A percentile compares a stretch with the other conserved stretches of the same genome.
phyloP scores from a whole-genome alignment of 2,329 filamentous ascomycete genomes.

The Fusarium sp. region DNA sequence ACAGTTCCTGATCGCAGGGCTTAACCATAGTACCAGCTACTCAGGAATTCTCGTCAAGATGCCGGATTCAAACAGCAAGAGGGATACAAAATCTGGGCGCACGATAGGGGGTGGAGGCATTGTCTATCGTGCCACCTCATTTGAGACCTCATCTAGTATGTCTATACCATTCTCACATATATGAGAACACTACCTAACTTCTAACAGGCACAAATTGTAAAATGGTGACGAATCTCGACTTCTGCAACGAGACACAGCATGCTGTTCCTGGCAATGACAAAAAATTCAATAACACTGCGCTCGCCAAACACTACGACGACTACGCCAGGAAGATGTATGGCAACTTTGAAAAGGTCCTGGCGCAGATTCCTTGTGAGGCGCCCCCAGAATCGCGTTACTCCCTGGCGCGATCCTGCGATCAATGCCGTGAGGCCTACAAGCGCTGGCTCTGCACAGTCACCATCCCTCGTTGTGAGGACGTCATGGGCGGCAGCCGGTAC shows the following conservation, averaged over 20 bases:
- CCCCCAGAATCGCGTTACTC: constrained; percentile 83
- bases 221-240: constrained; percentile 87
- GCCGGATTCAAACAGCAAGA: constrained; percentile 64
- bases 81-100: constrained; percentile 50
- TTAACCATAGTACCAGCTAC: constrained; percentile 82
- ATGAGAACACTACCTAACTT: constrained; percentile 9
- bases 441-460: constrained; percentile 94
- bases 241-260: constrained; percentile 91
- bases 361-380: constrained; percentile 89
- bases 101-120: constrained; percentile 80
- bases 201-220: constrained; percentile 82
- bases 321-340: constrained; percentile 78
- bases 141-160: constrained; percentile 83
- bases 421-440: constrained; percentile 89
- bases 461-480: constrained; percentile 94
- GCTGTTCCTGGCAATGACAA: constrained; percentile 86
- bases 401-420: constrained; percentile 79
- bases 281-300: constrained; percentile 71
- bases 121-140: constrained; percentile 80
- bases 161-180: constrained; percentile 7
- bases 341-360: constrained; percentile 85
- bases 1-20: constrained; percentile 85
- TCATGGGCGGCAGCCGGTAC: constrained; percentile 66
- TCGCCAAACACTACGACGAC: constrained; percentile 83
- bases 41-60: constrained; percentile 77